phyloP scores from a whole-genome alignment of 1,284 basidiomycete genomes.

The Microbotryomycetes sp. region DNA sequence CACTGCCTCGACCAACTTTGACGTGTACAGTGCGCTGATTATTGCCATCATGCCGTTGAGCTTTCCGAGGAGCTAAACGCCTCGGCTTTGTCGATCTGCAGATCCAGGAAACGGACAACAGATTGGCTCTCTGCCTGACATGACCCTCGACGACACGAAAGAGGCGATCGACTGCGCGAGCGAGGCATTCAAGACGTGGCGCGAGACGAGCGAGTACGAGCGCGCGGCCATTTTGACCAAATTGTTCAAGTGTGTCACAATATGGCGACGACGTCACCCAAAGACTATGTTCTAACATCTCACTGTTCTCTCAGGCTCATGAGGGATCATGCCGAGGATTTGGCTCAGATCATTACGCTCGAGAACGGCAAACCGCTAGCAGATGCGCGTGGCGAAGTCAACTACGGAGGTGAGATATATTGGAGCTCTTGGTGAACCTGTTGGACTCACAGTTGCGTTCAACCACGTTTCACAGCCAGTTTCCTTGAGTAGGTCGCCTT shows the following conservation, averaged over 20 bases:
- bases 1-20: not conserved
- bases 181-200: slow-evolving; percentile 2
- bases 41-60: too few species aligned
- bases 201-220: not conserved
- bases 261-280: not conserved
- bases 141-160: slow-evolving; percentile 51
- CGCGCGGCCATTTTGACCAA: not conserved
- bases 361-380: slow-evolving; percentile 83
- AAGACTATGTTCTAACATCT: not conserved
- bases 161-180: not conserved
- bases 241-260: slow-evolving; percentile 6
- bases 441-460: not conserved
- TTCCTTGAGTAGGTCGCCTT: not conserved
- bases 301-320: slow-evolving; percentile 8
- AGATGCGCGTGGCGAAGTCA: slow-evolving; percentile 54
- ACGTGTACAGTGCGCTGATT: not conserved
- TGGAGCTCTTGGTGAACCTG: not conserved
- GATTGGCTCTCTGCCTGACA: slow-evolving; percentile 75
- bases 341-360: slow-evolving; percentile 54
- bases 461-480: not conserved
- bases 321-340: slow-evolving; percentile 55
- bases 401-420: slow-evolving; percentile 24
- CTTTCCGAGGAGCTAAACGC: too few species aligned
- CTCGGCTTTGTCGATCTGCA: slow-evolving; percentile 40
- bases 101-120: slow-evolving; percentile 76